These are phyloP conservation scores for Pterocarpus macrocarpus DNA, from an alignment of 306 rosid species.

Conservation along the genomic window DNA sequence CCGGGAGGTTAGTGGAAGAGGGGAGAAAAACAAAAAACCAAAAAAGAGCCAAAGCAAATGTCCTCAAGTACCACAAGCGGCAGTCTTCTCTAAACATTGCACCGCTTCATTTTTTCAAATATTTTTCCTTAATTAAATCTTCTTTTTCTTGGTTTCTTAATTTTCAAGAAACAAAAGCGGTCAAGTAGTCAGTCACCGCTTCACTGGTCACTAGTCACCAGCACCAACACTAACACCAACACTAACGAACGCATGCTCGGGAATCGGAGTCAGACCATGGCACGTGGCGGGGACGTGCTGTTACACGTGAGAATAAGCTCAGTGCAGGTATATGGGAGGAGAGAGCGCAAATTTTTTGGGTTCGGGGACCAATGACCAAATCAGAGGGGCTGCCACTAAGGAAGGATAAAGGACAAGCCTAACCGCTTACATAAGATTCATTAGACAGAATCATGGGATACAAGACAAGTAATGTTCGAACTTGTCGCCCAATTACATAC, in stretches of 20 bases:
- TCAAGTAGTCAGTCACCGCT: conserved; percentile 37
- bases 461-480: background rate
- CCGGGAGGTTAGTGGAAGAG: no score
- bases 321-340: background rate
- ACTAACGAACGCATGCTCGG: background rate
- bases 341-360: background rate
- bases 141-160: background rate
- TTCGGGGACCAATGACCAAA: background rate
- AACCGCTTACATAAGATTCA: conserved; percentile 27
- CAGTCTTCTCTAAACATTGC: conserved; percentile 47
- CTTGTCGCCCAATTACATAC: background rate
- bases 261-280: conserved; percentile 1
- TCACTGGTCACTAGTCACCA: background rate
- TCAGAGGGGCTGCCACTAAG: background rate
- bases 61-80: conserved; percentile 8
- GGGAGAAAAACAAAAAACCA: no score
- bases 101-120: conserved; percentile 30
- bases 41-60: background rate
- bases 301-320: background rate
- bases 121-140: no score
- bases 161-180: conserved; percentile 25
- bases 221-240: background rate
- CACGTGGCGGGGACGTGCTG: background rate
- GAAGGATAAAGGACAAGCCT: background rate
- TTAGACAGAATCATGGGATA: background rate